phyloP scores from a whole-genome alignment of 2,329 filamentous ascomycete genomes.

The Alternaria ventricosa region DNA sequence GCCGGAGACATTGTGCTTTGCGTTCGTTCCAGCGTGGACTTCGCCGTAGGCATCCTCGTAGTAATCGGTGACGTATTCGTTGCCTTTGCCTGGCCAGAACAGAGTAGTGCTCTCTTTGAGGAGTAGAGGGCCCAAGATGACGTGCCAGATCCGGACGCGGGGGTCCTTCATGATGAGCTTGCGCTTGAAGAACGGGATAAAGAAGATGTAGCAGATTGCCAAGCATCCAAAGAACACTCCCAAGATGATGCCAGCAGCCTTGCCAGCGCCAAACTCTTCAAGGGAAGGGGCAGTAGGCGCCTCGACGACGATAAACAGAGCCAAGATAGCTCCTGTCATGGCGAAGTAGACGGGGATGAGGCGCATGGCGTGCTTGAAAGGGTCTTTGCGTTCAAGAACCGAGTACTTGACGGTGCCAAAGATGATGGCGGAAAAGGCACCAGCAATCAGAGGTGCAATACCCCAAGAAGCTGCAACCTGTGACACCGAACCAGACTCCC shows the following conservation, averaged over 20 bases:
- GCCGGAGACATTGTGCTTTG: conserved; percentile 3
- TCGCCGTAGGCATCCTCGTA: conserved; percentile 45
- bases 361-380: conserved; percentile 58
- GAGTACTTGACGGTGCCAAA: conserved; percentile 58
- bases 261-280: conserved; percentile 40
- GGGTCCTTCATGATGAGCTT: conserved; percentile 35
- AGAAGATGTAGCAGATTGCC: conserved; percentile 33
- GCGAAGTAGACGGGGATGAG: conserved; percentile 59
- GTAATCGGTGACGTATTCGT: conserved; percentile 50
- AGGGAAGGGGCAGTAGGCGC: conserved; percentile 44
- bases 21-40: conserved; percentile 24
- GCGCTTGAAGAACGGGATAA: conserved; percentile 37
- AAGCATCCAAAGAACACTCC: conserved; percentile 35
- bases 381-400: conserved; percentile 58
- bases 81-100: conserved; percentile 50
- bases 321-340: conserved; percentile 56
- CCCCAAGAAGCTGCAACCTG: conserved; percentile 54
- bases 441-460: conserved; percentile 58
- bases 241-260: conserved; percentile 34
- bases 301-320: conserved; percentile 65
- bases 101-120: conserved; percentile 49
- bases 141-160: conserved; percentile 34
- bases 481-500: conserved; percentile 34
- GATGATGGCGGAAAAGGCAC: conserved; percentile 56
- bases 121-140: conserved; percentile 48